These are phyloP conservation scores for Bothriochloa decipiens DNA, from an alignment of 176 grass and related monocot genomes.

Conservation along the genomic window DNA sequence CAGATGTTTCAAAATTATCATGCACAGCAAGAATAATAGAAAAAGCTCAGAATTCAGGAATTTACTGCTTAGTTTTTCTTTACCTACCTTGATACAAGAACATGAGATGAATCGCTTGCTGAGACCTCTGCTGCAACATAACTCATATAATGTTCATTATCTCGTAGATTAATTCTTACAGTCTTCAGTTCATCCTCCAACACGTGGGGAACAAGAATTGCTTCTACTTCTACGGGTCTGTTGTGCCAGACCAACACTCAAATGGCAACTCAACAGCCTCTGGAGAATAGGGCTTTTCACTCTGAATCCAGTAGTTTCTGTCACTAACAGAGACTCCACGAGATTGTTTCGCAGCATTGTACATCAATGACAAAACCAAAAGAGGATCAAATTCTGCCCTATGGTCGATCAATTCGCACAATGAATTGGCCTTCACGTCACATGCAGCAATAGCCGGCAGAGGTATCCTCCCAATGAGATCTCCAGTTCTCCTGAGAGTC, in stretches of 20 bases:
- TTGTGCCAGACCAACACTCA: slow-evolving; percentile 41
- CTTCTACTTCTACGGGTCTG: slow-evolving; percentile 56
- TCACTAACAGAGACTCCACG: slow-evolving; percentile 51
- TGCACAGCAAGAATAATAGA: slow-evolving; percentile 17
- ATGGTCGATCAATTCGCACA: slow-evolving; percentile 74
- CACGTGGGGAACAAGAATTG: slow-evolving; percentile 57
- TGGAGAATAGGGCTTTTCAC: slow-evolving; percentile 49
- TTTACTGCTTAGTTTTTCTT: slow-evolving; percentile 24
- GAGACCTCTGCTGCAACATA: slow-evolving; percentile 70
- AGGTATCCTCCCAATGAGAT: slow-evolving; percentile 66
- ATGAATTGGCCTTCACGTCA: slow-evolving; percentile 73
- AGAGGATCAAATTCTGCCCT: slow-evolving; percentile 72
- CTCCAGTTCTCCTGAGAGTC: slow-evolving; percentile 57
- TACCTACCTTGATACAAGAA: slow-evolving; percentile 78
- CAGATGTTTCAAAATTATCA: slow-evolving; percentile 39
- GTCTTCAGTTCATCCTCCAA: slow-evolving; percentile 60
- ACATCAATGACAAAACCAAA: slow-evolving; percentile 68
- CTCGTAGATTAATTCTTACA: slow-evolving; percentile 55
- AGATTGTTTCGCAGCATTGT: slow-evolving; percentile 68
- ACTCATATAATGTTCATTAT: slow-evolving; percentile 80
- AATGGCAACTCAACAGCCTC: slow-evolving; percentile 58
- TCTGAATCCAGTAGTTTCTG: slow-evolving; percentile 69
- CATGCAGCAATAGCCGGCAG: slow-evolving; percentile 68
- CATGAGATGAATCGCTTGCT: slow-evolving; percentile 61
- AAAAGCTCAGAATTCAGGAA: slow-evolving; percentile 13